A percentile compares a stretch with the other conserved stretches of the same genome.
These are phyloP conservation scores for Elaeis oleifera DNA, from an alignment of 202 grass and related monocot species.

Conservation along the genomic window DNA sequence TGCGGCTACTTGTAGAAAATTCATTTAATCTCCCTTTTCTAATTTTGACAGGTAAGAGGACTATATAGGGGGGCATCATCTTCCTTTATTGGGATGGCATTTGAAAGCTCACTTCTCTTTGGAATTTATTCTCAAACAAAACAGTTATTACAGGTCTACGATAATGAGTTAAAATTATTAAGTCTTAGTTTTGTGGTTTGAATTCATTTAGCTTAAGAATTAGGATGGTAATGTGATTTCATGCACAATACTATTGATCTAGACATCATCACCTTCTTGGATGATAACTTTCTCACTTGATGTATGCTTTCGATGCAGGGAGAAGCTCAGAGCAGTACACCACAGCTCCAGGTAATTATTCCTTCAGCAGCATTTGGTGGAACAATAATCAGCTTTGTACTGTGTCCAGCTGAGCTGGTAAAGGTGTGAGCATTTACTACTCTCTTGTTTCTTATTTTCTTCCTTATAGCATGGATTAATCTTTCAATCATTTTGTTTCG, in stretches of 20 bases:
- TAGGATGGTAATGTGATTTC: not conserved
- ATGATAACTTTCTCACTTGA: not conserved
- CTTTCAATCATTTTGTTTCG: not conserved
- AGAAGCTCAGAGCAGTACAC: slow-evolving; percentile 45
- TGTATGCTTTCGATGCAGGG: slow-evolving; percentile 40
- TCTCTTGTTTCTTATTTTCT: too few relatives aligned
- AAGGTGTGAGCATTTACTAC: slow-evolving; percentile 37
- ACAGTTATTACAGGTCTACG: slow-evolving; percentile 65
- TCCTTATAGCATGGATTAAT: too few relatives aligned
- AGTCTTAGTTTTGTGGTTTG: too few relatives aligned
- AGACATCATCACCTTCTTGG: too few relatives aligned
- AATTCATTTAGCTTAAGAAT: not conserved
- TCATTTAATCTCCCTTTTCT: not conserved
- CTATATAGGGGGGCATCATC: slow-evolving; percentile 88
- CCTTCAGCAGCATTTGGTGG: slow-evolving; percentile 73
- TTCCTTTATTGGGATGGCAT: slow-evolving; percentile 83
- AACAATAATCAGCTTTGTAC: slow-evolving; percentile 76
- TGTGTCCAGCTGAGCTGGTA: slow-evolving; percentile 77
- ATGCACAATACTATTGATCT: too few relatives aligned
- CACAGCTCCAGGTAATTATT: slow-evolving; percentile 68
- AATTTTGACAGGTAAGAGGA: slow-evolving; percentile 54
- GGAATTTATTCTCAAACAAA: slow-evolving; percentile 82
- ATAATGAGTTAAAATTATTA: not conserved
- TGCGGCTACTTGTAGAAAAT: too few relatives aligned
- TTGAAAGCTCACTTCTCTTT: slow-evolving; percentile 92